Base-by-base conservation (phyloP, 805 yeast species). In the Komagataella populi region DNA sequence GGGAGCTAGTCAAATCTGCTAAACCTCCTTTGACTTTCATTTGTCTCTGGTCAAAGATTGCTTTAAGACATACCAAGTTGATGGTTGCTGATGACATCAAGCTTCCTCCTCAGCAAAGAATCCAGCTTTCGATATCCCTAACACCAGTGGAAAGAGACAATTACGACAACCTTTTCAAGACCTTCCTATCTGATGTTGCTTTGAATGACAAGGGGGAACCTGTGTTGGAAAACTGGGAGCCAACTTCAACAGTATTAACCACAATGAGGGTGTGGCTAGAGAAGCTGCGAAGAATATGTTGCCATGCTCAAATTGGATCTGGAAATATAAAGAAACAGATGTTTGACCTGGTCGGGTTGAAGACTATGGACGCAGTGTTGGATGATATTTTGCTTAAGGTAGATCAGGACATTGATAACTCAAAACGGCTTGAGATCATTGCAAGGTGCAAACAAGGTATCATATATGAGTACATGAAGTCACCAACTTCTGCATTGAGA, bases 111-210 rank as follows among this genome's bases (percentile, higher is more conserved):
- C 99, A 93, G 62, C 72, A 73, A 3, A 72, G 96, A 50, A 71
- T 81, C 7, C 68, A 89, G 48, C 64, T 93, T 49, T 73, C 86
- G 1, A 71, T 87, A 17, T 87, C 89, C 2, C 85, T 93, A 63
- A 81, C 85, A 3, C 81, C 87, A 0, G 77, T 93, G 18, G 99
- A 93, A 62, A 84, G 85, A 60, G 88, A 87, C 60, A 83, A 87
- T 59, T 93, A 93, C 61, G 76, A 81, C 50, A 80, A 80, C 56
- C 57, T 79, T 18, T 79, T 79, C 60, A 71, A 74, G 17, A 74
- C 77, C n/a, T 87, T 88, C 59, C 68, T 80, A 50, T 59, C 65
- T 14, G 75, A 70, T 30, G 85, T 79, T 36, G 81, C 81, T 3
- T 68, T 82, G 10, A 65, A 70, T 58, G 77, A 75, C 6, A 64